Conservation (phyloP, 768 basidiomycete species). For the Mycena metata region DNA sequence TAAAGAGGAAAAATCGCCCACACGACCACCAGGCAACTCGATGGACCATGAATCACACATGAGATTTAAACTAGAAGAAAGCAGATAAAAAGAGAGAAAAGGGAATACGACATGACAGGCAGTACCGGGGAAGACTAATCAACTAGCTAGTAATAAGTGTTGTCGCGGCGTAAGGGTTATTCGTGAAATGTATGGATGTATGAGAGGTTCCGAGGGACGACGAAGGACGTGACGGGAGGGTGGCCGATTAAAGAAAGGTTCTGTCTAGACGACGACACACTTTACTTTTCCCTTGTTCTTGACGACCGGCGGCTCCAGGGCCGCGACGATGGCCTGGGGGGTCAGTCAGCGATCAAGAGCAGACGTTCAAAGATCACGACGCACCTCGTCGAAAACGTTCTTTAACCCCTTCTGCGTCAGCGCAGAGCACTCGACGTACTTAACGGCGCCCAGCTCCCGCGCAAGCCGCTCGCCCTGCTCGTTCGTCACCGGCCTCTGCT, state of each 20-base stretch:
- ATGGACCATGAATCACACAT: too few species aligned
- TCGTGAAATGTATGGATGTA: too few species aligned
- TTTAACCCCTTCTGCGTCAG: constrained; percentile 99
- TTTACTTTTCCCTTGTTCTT: constrained; percentile 76
- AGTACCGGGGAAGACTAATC: too few species aligned
- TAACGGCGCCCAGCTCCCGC: constrained; percentile 97
- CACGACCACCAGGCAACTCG: too few species aligned
- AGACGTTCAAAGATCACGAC: constrained; percentile 44
- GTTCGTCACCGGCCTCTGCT: constrained; percentile 90
- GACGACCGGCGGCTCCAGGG: constrained; percentile 95
- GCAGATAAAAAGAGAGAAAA: too few species aligned
- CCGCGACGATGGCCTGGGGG: constrained; percentile 94
- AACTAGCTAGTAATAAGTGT: too few species aligned
- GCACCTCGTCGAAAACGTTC: constrained; percentile 99
- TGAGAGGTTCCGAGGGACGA: too few species aligned
- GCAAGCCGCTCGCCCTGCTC: constrained; percentile 96
- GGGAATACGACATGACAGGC: too few species aligned
- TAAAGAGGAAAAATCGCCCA: too few species aligned
- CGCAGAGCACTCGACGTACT: constrained; percentile 99
- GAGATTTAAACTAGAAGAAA: too few species aligned
- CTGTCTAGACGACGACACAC: constrained; percentile 83
- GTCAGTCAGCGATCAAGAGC: constrained; percentile 19
- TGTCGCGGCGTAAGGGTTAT: too few species aligned
- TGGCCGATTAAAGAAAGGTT: constrained; percentile 25
- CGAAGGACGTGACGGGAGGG: constrained; percentile 11